Conservation (phyloP, 140 eudicot genomes). For the Bidens hawaiensis region DNA sequence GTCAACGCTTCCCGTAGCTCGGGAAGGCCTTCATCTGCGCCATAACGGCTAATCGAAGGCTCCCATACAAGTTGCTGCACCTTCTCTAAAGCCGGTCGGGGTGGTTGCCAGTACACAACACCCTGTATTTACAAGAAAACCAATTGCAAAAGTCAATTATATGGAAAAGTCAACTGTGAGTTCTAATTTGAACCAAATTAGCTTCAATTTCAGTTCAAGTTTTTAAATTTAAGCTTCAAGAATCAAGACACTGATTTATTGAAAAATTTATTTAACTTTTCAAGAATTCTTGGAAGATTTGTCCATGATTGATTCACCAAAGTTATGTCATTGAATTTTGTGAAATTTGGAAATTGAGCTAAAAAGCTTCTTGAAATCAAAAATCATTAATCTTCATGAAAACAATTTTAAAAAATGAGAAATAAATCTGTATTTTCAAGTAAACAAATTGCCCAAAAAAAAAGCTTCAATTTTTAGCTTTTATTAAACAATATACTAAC, state of each 20-base stretch:
- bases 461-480: neutral
- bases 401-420: slow-evolving; percentile 16
- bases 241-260: slow-evolving; percentile 2
- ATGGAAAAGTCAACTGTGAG: neutral
- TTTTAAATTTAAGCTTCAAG: slow-evolving; percentile 1
- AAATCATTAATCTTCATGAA: neutral
- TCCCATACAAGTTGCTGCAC: slow-evolving; percentile 76
- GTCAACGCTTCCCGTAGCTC: slow-evolving; percentile 83
- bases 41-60: slow-evolving; percentile 84
- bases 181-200: neutral
- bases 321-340: slow-evolving; percentile 10
- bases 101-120: slow-evolving; percentile 97
- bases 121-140: slow-evolving; percentile 48
- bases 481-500: neutral
- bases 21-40: slow-evolving; percentile 94
- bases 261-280: neutral
- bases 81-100: slow-evolving; percentile 69
- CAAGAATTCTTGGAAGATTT: neutral
- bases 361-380: slow-evolving; percentile 3
- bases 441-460: neutral
- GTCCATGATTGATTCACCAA: neutral
- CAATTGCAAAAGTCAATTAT: neutral
- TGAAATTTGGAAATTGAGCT: slow-evolving; percentile 8
- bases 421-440: slow-evolving; percentile 44
- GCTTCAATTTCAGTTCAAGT: neutral